A percentile compares a stretch with the other conserved stretches of the same genome.
Conservation (phyloP, 306 rosid genomes). For the Pyrus betulifolia region DNA sequence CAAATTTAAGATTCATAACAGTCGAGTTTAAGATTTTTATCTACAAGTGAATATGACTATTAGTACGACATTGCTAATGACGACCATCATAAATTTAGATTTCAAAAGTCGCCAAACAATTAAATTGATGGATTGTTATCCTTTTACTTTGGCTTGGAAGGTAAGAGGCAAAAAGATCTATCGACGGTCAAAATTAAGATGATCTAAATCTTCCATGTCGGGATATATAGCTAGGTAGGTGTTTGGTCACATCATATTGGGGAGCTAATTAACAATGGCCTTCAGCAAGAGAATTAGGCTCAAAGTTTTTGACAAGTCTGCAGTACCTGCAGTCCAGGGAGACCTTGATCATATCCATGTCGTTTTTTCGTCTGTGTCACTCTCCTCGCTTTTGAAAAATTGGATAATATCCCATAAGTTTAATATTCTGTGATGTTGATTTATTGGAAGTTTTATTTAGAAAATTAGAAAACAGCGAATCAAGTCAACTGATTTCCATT, state of each 20-base stretch:
- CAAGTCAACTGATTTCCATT: neutral
- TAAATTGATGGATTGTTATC: no score
- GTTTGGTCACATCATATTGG: neutral
- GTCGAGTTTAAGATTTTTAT: no score
- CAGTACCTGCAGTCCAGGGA: neutral
- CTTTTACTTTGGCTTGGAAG: no score
- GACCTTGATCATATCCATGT: neutral
- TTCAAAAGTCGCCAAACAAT: no score
- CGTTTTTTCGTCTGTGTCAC: neutral
- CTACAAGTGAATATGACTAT: no score
- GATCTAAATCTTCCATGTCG: neutral
- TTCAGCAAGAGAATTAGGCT: neutral
- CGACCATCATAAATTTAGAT: no score
- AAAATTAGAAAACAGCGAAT: neutral
- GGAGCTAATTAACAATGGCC: neutral
- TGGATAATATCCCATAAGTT: neutral
- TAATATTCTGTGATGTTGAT: neutral
- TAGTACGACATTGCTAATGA: no score
- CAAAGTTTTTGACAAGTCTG: neutral
- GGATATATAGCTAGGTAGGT: neutral
- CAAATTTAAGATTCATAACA: no score
- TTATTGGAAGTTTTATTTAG: neutral
- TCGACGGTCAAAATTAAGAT: neutral
- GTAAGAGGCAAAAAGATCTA: neutral
- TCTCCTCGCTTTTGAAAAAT: neutral